phyloP scores from a whole-genome alignment of 1,139 yeast species.

The Geotrichum aggregatum region DNA sequence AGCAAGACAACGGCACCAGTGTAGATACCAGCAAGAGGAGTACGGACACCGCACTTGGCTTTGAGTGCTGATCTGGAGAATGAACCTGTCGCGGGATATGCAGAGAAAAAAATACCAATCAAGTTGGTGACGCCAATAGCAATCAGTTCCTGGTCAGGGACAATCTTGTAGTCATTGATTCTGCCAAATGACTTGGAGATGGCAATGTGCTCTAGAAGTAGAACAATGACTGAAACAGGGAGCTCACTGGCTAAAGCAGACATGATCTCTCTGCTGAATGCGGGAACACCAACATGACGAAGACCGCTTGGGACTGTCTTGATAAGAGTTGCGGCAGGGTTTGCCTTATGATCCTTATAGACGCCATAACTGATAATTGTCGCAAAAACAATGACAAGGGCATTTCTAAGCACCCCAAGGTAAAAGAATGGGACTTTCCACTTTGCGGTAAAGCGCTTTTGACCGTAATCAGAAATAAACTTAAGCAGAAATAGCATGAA shows the following conservation, averaged over 20 bases:
- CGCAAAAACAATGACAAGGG: constrained; percentile 71
- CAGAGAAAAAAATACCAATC: constrained; percentile 85
- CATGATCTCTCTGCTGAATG: constrained; percentile 58
- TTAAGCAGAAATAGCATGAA: constrained; percentile 52
- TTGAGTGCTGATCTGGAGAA: constrained; percentile 92
- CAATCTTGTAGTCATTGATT: constrained; percentile 81
- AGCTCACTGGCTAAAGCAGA: constrained; percentile 65
- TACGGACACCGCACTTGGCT: constrained; percentile 91
- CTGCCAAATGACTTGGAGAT: constrained; percentile 92
- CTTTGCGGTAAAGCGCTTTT: constrained; percentile 64
- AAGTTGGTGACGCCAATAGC: constrained; percentile 92
- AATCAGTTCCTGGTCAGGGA: constrained; percentile 89
- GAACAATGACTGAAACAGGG: constrained; percentile 78
- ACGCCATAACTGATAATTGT: constrained; percentile 69
- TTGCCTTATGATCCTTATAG: constrained; percentile 42
- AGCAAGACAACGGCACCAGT: constrained; percentile 85
- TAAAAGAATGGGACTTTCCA: constrained; percentile 60
- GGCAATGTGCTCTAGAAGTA: constrained; percentile 87
- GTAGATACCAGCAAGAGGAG: constrained; percentile 88
- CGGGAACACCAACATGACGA: constrained; percentile 68
- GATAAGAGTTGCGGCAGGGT: constrained; percentile 54
- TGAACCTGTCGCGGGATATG: constrained; percentile 95
- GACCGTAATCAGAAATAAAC: constrained; percentile 50
- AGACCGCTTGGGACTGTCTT: constrained; percentile 83
- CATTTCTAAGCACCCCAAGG: constrained; percentile 71